phyloP scores from a whole-genome alignment of 768 basidiomycete genomes.

The Suillus americanus region DNA sequence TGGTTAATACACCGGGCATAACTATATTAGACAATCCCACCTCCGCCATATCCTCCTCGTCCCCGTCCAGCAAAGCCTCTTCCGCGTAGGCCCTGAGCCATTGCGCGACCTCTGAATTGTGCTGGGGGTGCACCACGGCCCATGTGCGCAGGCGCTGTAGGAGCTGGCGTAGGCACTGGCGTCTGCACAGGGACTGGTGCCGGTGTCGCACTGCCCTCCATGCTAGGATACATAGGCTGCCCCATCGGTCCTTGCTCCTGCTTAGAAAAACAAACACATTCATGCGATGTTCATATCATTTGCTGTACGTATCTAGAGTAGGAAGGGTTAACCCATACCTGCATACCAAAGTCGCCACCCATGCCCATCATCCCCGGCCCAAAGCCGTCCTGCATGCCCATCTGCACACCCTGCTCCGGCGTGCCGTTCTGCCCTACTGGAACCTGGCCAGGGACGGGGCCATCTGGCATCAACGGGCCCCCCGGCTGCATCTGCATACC shows the following conservation, averaged over 20 bases:
- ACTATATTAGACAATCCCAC: constrained; percentile 26
- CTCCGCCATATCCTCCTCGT: constrained; percentile 38
- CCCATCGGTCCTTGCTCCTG: constrained; percentile 64
- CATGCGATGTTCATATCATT: constrained; percentile 33
- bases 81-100: constrained; percentile 43
- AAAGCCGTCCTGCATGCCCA: constrained; percentile 43
- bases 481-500: constrained; percentile 49
- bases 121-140: constrained; percentile 36
- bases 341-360: constrained; percentile 69
- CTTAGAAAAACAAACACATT: constrained; percentile 20
- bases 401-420: constrained; percentile 38
- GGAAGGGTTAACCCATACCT: constrained; percentile 49
- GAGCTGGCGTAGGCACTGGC: constrained; percentile 30
- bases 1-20: neutral
- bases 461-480: constrained; percentile 57
- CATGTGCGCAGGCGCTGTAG: constrained; percentile 26
- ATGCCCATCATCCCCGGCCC: constrained; percentile 65
- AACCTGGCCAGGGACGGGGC: constrained; percentile 32
- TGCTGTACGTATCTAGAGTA: constrained; percentile 35
- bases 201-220: constrained; percentile 54
- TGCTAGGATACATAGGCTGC: constrained; percentile 67
- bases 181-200: constrained; percentile 42
- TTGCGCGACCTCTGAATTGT: constrained; percentile 43
- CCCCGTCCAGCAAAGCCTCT: constrained; percentile 43
- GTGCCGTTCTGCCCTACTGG: constrained; percentile 38